Conservation (phyloP, 2,329 filamentous ascomycete genomes). For the Talaromyces funiculosus region DNA sequence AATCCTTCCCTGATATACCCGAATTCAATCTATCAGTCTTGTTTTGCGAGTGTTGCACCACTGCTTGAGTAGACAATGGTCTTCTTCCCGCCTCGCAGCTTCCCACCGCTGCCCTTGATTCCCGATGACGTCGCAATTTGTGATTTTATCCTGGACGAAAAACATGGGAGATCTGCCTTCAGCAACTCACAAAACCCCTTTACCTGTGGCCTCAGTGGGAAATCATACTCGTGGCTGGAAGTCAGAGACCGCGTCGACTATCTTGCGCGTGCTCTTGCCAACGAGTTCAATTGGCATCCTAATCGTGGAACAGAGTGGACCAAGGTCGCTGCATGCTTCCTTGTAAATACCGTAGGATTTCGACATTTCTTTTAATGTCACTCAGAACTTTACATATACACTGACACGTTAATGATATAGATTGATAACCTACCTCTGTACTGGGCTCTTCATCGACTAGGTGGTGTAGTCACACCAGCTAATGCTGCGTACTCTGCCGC, state of each 20-base stretch:
- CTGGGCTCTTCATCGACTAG: slow-evolving; percentile 68
- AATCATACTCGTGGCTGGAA: slow-evolving; percentile 58
- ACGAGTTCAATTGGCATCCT: slow-evolving; percentile 65
- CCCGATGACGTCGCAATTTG: slow-evolving; percentile 69
- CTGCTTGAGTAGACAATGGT: slow-evolving; percentile 34
- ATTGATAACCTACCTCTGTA: slow-evolving; percentile 69
- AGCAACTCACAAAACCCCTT: slow-evolving; percentile 63
- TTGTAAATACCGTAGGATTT: slow-evolving; percentile 67
- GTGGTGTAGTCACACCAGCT: slow-evolving; percentile 68
- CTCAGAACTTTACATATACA: too few species aligned
- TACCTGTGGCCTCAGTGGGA: slow-evolving; percentile 69
- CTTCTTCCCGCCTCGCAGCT: slow-evolving; percentile 38
- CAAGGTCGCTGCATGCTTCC: slow-evolving; percentile 70
- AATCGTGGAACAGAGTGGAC: slow-evolving; percentile 73
- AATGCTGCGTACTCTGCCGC: slow-evolving; percentile 67
- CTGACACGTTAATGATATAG: slow-evolving; percentile 32
- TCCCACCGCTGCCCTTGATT: slow-evolving; percentile 46
- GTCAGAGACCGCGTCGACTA: slow-evolving; percentile 61
- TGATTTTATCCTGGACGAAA: slow-evolving; percentile 71
- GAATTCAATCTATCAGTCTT: neutral
- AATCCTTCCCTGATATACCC: neutral
- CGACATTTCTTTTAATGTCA: neutral
- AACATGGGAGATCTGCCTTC: slow-evolving; percentile 60
- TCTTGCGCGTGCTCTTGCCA: slow-evolving; percentile 62
- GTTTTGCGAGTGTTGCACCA: neutral